These are phyloP conservation scores for Rutstroemia sp. DNA, from an alignment of 2,329 filamentous ascomycete species.

Conservation along the genomic window DNA sequence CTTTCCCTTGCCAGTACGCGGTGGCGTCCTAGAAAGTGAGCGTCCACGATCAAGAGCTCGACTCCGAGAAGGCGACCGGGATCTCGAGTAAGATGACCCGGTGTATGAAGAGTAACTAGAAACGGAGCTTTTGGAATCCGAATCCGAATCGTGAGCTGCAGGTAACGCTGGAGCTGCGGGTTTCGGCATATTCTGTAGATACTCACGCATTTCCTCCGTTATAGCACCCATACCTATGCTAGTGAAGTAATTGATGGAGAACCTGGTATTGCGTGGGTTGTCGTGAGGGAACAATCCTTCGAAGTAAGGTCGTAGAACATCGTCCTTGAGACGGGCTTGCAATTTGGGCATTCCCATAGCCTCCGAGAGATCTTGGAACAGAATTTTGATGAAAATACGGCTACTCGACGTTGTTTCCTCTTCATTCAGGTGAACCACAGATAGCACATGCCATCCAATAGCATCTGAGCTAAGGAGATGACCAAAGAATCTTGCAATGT, in stretches of 20 bases:
- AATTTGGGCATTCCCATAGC: slow-evolving; percentile 78
- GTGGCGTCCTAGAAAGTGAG: slow-evolving; percentile 14
- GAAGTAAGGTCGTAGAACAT: slow-evolving; percentile 69
- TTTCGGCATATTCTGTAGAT: slow-evolving; percentile 83
- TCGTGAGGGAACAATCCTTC: slow-evolving; percentile 86
- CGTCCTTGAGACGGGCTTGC: slow-evolving; percentile 68
- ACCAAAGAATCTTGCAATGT: slow-evolving; percentile 91
- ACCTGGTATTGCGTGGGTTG: slow-evolving; percentile 82
- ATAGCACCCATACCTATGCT: slow-evolving; percentile 93
- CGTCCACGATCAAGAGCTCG: background rate
- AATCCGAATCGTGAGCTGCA: slow-evolving; percentile 45
- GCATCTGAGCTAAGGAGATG: slow-evolving; percentile 83
- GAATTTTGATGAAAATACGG: slow-evolving; percentile 96
- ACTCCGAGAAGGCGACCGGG: slow-evolving; percentile 5
- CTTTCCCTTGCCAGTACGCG: slow-evolving; percentile 14
- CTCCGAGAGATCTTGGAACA: slow-evolving; percentile 88
- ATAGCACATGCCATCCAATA: slow-evolving; percentile 86
- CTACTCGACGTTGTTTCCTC: slow-evolving; percentile 95
- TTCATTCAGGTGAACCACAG: slow-evolving; percentile 82
- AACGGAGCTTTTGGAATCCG: slow-evolving; percentile 56
- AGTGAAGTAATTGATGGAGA: slow-evolving; percentile 99
- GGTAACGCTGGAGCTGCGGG: slow-evolving; percentile 66
- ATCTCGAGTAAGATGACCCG: slow-evolving; percentile 48
- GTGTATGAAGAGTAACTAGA: slow-evolving; percentile 75
- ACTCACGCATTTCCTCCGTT: slow-evolving; percentile 91